Conservation (phyloP, 2,329 filamentous ascomycete genomes). For the Orbilia javanica region DNA sequence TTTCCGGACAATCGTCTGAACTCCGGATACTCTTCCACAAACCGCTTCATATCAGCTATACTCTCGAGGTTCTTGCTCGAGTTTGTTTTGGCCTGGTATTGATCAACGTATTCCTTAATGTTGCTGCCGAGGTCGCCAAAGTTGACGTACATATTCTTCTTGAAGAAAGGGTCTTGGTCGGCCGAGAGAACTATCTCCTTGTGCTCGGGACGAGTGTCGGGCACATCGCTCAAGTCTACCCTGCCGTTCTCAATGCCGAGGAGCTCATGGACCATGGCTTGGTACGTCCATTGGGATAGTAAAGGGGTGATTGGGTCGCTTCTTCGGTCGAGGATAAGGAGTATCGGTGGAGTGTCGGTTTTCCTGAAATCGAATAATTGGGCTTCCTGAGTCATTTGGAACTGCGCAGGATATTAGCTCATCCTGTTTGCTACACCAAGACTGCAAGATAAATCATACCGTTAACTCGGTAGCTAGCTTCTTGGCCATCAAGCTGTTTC, state of each 20-base stretch:
- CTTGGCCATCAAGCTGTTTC: constrained; percentile 88
- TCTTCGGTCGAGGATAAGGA: constrained; percentile 88
- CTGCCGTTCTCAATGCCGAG: constrained; percentile 95
- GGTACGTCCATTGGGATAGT: constrained; percentile 98
- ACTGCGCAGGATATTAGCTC: constrained; percentile 68
- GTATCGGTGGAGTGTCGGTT: constrained; percentile 91
- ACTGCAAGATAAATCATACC: background rate
- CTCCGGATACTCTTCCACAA: constrained; percentile 98
- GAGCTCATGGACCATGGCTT: constrained; percentile 99
- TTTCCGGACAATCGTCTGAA: constrained; percentile 97
- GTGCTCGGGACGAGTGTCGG: constrained; percentile 85
- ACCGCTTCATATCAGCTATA: constrained; percentile 98
- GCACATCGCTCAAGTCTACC: constrained; percentile 85
- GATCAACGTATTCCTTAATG: constrained; percentile 89
- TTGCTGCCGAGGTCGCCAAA: constrained; percentile 78
- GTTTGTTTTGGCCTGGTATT: constrained; percentile 98
- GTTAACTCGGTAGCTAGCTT: constrained; percentile 89
- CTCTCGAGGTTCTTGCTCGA: constrained; percentile 96
- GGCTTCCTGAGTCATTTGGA: constrained; percentile 94
- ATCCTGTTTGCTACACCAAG: background rate
- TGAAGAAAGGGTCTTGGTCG: constrained; percentile 98
- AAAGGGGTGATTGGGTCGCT: constrained; percentile 95
- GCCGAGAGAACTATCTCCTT: constrained; percentile 92
- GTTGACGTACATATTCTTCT: constrained; percentile 81
- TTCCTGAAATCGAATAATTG: constrained; percentile 96